Base-by-base conservation (phyloP, 148 eudicot genomes). In the Silene conica region DNA sequence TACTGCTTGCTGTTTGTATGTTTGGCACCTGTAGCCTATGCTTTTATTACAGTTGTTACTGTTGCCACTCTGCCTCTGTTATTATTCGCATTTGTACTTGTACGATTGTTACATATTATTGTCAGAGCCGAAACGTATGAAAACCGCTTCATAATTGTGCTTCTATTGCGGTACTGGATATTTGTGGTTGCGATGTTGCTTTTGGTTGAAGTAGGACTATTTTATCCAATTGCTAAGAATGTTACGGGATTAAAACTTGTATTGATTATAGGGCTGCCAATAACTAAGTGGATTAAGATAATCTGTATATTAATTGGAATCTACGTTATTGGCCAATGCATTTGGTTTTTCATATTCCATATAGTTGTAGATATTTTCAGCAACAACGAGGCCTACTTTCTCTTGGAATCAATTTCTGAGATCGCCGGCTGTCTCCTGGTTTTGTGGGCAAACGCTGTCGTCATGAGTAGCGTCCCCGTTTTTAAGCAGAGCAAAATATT, bases 251-350 rank as follows among this genome's bases (percentile, higher is more conserved):
- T 76, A 3, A 61, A 69, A 7, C 5, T 26, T 8, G 61, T 69
- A 0, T 3, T 8, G 10, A 3, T 76, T 1, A 25, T 69, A 0
- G 74, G 67, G 3, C 28, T 61, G 50, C 10, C 73, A 0, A 10
- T 76, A 48, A 60, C 74, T 45, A 46, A 50, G 12, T 76, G 79
- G 79, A 45, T 76, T 48, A 34, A 25, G 20, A 23, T 76, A 69
- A n/a, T 46, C 1, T 69, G 61, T 71, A 76, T 19, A 4, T 1
- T 76, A 22, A 60, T 23, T 48, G 69, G 69, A 14, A 61, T 69
- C 56, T 70, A 31, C 21, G 12, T 69, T 4, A 1, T 76, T 2
- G 43, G 34, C 15, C 20, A 2, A 43, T 13, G 38, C 2, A 1
- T 21, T 56, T 41, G n/a, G n/a, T 16, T 2, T 2, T 1, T 26